Evolutionary conservation across 2,329 filamentous ascomycete genomes (phyloP).

Genomic region (Colletotrichum euphorbiae): DNA sequence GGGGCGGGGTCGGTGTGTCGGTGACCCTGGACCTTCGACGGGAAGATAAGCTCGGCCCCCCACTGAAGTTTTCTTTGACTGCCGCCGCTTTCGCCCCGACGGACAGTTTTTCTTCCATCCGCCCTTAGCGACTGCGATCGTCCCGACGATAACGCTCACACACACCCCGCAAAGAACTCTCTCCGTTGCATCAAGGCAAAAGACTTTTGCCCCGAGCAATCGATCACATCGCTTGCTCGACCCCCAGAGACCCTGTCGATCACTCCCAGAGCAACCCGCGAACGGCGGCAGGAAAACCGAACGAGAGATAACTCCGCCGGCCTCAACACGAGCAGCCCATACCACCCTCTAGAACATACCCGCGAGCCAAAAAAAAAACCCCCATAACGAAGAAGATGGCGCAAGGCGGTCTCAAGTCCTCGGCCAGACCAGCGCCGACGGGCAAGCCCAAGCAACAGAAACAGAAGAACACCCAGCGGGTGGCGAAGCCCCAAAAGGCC

Average conservation of each 20-base stretch:
- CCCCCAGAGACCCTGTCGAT: neutral
- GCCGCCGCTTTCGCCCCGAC: neutral
- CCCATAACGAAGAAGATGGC: slow-evolving; percentile 61
- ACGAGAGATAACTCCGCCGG: too few species aligned
- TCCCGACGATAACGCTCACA: neutral
- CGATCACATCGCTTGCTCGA: neutral
- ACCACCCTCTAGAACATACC: too few species aligned
- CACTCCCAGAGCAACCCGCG: neutral
- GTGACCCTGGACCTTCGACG: neutral
- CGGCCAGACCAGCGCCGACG: slow-evolving; percentile 54
- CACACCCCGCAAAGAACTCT: too few species aligned
- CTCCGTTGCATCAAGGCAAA: too few species aligned
- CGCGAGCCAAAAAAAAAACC: neutral
- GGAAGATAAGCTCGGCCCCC: neutral
- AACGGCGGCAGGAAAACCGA: neutral
- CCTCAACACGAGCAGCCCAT: too few species aligned
- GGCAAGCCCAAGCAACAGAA: slow-evolving; percentile 49
- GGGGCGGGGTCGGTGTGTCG: slow-evolving; percentile 16
- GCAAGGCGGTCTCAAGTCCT: slow-evolving; percentile 65
- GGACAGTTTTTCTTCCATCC: neutral
- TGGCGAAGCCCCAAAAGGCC: slow-evolving; percentile 61
- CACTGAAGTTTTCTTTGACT: slow-evolving; percentile 16
- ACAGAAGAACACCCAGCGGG: slow-evolving; percentile 55
- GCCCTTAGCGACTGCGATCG: neutral
- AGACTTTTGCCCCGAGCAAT: neutral